Evolutionary conservation across 2,329 filamentous ascomycete genomes (phyloP).

Genomic region (Aspergillus persii): DNA sequence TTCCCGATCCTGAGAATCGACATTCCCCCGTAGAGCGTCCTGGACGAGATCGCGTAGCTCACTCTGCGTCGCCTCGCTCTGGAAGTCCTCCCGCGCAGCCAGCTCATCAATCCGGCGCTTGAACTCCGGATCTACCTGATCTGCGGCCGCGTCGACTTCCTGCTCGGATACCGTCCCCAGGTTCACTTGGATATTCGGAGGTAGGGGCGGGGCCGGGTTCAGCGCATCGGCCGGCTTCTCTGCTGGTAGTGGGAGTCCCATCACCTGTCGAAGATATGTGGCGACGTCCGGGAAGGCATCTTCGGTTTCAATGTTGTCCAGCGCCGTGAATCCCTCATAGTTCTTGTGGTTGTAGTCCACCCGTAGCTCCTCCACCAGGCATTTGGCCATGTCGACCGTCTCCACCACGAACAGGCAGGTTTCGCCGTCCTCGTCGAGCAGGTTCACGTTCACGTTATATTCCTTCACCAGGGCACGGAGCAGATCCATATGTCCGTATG

Average conservation of each 20-base stretch:
- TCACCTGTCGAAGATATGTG: conserved; percentile 60
- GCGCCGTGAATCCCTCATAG: conserved; percentile 73
- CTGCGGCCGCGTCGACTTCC: conserved; percentile 54
- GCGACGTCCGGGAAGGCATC: conserved; percentile 74
- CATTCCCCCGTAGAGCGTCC: conserved; percentile 69
- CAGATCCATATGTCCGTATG: conserved; percentile 83
- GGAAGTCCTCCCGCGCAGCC: conserved; percentile 77
- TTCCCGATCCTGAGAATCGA: conserved; percentile 60
- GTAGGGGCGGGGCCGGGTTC: conserved; percentile 60
- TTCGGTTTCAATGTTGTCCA: conserved; percentile 75
- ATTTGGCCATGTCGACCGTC: conserved; percentile 71
- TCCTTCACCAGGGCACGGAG: conserved; percentile 72
- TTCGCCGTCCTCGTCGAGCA: conserved; percentile 87
- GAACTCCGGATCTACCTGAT: conserved; percentile 76
- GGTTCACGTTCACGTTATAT: conserved; percentile 73
- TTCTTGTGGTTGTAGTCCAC: conserved; percentile 66
- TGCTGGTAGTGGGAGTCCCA: conserved; percentile 25
- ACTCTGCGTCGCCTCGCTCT: conserved; percentile 74
- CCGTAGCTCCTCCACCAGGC: conserved; percentile 78
- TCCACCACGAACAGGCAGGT: conserved; percentile 95
- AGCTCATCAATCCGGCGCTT: conserved; percentile 84
- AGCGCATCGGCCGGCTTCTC: conserved; percentile 33
- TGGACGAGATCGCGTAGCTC: conserved; percentile 75
- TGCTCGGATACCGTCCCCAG: conserved; percentile 69
- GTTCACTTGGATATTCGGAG: conserved; percentile 73